A percentile compares a stretch with the other conserved stretches of the same genome.
Conservation (phyloP, 805 yeast genomes). For the Lipomyces anomalus region DNA sequence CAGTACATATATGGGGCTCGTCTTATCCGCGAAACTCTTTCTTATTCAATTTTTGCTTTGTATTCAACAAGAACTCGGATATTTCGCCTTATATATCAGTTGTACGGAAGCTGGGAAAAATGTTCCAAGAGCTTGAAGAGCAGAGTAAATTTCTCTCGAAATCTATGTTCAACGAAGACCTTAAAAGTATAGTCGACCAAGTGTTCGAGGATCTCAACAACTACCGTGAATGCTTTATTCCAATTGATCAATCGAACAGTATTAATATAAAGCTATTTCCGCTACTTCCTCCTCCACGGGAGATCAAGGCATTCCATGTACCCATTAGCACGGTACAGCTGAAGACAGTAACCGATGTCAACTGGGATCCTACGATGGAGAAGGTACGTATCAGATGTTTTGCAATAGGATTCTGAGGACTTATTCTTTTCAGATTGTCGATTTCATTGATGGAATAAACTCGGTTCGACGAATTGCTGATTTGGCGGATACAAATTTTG, state of each 20-base stretch:
- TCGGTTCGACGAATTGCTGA: slow-evolving; percentile 71
- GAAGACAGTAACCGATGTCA: slow-evolving; percentile 67
- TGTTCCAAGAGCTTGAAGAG: slow-evolving; percentile 83
- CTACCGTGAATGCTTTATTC: slow-evolving; percentile 93
- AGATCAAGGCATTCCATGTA: slow-evolving; percentile 73
- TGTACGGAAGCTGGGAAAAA: slow-evolving; percentile 73
- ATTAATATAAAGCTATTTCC: slow-evolving; percentile 94
- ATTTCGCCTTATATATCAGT: slow-evolving; percentile 83
- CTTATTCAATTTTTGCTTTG: slow-evolving; percentile 88
- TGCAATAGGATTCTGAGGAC: not conserved
- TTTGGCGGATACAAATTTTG: slow-evolving; percentile 73
- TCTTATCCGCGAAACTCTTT: slow-evolving; percentile 86
- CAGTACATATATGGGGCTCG: slow-evolving; percentile 70
- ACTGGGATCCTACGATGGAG: slow-evolving; percentile 97
- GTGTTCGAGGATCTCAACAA: slow-evolving; percentile 91
- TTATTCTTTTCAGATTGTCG: slow-evolving; percentile 44
- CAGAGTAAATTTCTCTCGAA: slow-evolving; percentile 71
- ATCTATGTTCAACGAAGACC: slow-evolving; percentile 44
- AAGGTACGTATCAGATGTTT: slow-evolving; percentile 34
- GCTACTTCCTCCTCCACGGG: slow-evolving; percentile 71
- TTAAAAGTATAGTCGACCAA: slow-evolving; percentile 78
- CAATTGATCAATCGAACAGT: slow-evolving; percentile 81
- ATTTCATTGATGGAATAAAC: slow-evolving; percentile 83
- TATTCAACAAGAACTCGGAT: slow-evolving; percentile 76
- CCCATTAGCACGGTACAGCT: slow-evolving; percentile 85